Base-by-base conservation (phyloP, 2,329 filamentous ascomycete species). In the Cordyceps fumosorosea region DNA sequence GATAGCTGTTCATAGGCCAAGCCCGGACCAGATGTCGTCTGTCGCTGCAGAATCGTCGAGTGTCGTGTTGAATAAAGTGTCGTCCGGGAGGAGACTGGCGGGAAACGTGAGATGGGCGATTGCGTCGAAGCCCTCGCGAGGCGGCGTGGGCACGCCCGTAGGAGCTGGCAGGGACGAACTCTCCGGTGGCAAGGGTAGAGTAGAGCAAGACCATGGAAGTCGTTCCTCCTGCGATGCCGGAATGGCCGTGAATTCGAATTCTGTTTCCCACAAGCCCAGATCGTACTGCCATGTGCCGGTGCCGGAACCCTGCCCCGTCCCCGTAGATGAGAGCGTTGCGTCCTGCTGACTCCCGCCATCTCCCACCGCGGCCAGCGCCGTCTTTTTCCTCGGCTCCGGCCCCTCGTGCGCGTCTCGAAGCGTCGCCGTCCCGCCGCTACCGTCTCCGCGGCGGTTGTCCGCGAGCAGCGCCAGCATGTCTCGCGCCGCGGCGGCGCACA, bases 381-480 rank as follows among this genome's bases (percentile, higher is more conserved):
- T 26, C 8, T 14, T 6, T 14, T 24, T 12, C 24, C 18, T 44
- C 1, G 47, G 47, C 37, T 53, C 56, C 32, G 47, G 56, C 11
- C 47, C 56, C 24, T 60, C 47, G 50, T 53, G 20, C 11, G 47
- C 48, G 18, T 51, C 56, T 7, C 56, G 20, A 34, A 60, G 18
- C 20, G 56, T 53, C 20, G 56, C 48, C 37, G 56, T 60, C 2
- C 56, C 56, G 6, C 14, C 16, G 16, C 40, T 5, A 14, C 40
- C 34, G 11, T 37, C 14, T 2, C 47, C 48, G 5, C 48, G 26
- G 20, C 42, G 22, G 24, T 59, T 59, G 5, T 60, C 56, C 24
- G 56, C 56, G n/a, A 44, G 47, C 20, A 60, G 56, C 42, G 16
- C 34, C 56, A 22, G 56, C 47, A 60, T 60, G 6, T 60, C 56